phyloP scores from a whole-genome alignment of 2,329 filamentous ascomycete genomes.

The Tolypocladium endophyticum region DNA sequence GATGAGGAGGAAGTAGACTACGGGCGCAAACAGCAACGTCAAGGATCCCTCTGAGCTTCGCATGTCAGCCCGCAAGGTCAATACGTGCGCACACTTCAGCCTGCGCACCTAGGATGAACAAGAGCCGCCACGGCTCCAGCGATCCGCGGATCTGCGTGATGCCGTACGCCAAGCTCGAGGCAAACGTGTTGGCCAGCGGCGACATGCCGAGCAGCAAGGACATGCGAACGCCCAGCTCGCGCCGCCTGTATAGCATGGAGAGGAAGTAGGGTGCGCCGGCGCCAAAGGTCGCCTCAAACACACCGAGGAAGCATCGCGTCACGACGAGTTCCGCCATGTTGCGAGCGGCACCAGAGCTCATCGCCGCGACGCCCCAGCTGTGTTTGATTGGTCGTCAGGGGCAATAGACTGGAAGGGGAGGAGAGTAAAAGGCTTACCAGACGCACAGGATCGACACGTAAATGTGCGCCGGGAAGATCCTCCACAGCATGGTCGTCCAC shows the following conservation, averaged over 20 bases:
- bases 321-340: constrained; percentile 11
- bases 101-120: constrained; percentile 16
- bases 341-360: constrained; percentile 9
- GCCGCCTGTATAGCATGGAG: constrained; percentile 21
- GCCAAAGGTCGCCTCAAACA: constrained; percentile 16
- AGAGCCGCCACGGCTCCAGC: constrained; percentile 16
- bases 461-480: constrained; percentile 10
- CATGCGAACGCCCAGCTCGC: constrained; percentile 18
- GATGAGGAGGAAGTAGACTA: constrained; percentile 19
- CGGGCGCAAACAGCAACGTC: constrained; percentile 14
- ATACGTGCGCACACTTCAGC: rapidly evolving
- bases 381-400: too few species aligned
- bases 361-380: constrained; percentile 7
- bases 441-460: constrained; percentile 11
- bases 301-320: constrained; percentile 14
- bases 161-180: constrained; percentile 20
- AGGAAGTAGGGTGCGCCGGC: constrained; percentile 18
- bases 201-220: constrained; percentile 16
- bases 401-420: constrained; percentile 16
- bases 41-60: constrained; percentile 12
- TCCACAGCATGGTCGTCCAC: constrained; percentile 13
- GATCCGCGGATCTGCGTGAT: constrained; percentile 16
- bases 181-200: constrained; percentile 21
- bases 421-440: constrained; percentile 6
- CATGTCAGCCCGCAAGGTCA: background rate